phyloP scores from a whole-genome alignment of 371 early-diverging fungal genomes.

The Ecytonucleospora hepatopenaei region DNA sequence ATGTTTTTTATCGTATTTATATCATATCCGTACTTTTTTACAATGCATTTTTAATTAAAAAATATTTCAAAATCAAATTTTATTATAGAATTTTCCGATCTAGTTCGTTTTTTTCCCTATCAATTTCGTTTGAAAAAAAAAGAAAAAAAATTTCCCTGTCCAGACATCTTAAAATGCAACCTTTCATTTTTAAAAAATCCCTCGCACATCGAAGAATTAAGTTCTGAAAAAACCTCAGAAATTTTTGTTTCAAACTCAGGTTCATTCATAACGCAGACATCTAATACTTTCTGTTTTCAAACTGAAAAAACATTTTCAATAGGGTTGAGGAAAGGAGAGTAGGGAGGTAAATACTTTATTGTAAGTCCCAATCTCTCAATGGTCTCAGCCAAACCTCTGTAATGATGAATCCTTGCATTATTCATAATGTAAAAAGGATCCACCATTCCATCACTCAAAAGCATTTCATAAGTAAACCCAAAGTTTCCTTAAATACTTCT shows the following conservation, averaged over 20 bases:
- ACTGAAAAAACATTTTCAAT: conserved; percentile 4
- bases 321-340: neutral
- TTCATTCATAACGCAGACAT: neutral
- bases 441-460: neutral
- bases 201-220: neutral
- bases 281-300: neutral
- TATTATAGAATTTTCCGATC: conserved; percentile 2
- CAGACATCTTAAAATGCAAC: no score
- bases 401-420: neutral
- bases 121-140: conserved; percentile 1
- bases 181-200: neutral
- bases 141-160: neutral
- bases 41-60: no score
- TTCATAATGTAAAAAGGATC: neutral
- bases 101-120: neutral
- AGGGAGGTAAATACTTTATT: neutral
- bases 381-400: neutral
- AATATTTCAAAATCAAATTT: no score
- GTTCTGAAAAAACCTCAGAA: neutral
- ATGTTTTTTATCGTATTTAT: no score
- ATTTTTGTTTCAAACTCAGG: neutral
- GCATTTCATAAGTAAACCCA: neutral
- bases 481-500: neutral
- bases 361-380: neutral
- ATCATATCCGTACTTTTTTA: no score